Evolutionary conservation across 1,284 basidiomycete genomes (phyloP).

Genomic region (Cryptococcus wingfieldii): DNA sequence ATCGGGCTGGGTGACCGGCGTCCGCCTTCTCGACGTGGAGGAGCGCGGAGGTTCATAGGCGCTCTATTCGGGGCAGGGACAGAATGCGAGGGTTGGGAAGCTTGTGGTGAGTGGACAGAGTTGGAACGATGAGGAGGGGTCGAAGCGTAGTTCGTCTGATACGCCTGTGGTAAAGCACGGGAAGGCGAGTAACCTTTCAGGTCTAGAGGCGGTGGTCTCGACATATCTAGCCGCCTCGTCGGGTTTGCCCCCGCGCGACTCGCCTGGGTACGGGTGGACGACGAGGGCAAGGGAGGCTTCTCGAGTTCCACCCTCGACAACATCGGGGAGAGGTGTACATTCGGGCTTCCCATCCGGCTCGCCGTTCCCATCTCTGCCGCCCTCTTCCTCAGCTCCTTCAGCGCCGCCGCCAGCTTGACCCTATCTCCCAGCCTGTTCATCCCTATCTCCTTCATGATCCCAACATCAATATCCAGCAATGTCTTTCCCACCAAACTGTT

Average conservation of each 20-base stretch:
- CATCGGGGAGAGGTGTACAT: too few species aligned
- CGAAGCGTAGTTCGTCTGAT: constrained; percentile 23
- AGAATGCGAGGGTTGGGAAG: not conserved
- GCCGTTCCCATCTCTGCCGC: constrained; percentile 9
- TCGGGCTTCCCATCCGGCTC: too few species aligned
- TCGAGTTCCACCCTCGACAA: not conserved
- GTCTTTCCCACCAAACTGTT: constrained; percentile 88
- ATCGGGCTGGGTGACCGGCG: constrained; percentile 37
- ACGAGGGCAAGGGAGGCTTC: not conserved
- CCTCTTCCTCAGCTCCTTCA: constrained; percentile 66
- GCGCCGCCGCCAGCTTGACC: constrained; percentile 74
- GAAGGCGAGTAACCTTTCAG: constrained; percentile 23
- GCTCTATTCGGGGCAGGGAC: constrained; percentile 8
- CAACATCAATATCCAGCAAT: constrained; percentile 80
- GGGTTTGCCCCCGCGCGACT: constrained; percentile 5
- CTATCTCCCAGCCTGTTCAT: constrained; percentile 82
- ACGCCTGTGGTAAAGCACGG: constrained; percentile 28
- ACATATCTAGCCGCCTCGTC: constrained; percentile 21
- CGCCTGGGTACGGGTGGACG: constrained; percentile 5
- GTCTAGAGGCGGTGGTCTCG: constrained; percentile 36
- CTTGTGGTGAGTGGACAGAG: constrained; percentile 2
- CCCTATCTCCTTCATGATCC: constrained; percentile 80
- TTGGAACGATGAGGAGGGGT: constrained; percentile 7
- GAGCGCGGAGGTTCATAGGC: constrained; percentile 28
- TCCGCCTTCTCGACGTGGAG: constrained; percentile 23